Percentiles rank a stretch among this genome's conserved stretches.
Conservation (phyloP, 208 protist genomes). For the Trypanosomatidae sp. region DNA sequence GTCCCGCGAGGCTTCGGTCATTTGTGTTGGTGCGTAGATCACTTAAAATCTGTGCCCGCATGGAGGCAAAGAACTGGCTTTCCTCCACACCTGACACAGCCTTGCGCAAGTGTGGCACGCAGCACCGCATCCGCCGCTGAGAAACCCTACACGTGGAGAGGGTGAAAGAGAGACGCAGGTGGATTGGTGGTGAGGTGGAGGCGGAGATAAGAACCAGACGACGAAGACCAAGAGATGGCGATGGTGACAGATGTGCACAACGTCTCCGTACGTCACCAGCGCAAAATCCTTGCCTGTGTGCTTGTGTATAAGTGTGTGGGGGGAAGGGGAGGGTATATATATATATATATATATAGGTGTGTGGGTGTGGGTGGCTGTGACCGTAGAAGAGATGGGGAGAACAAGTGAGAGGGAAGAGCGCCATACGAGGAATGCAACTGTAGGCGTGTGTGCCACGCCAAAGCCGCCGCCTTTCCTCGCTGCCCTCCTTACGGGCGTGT, state of each 20-base stretch:
- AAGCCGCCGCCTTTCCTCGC: background rate
- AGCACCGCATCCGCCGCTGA: slow-evolving; percentile 9
- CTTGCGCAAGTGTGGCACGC: slow-evolving; percentile 8
- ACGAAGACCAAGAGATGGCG: background rate
- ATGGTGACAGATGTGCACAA: background rate
- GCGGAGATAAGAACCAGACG: background rate
- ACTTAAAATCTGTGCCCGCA: slow-evolving; percentile 42
- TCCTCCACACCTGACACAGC: slow-evolving; percentile 37
- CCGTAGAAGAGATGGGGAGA: background rate
- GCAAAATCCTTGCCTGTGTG: background rate
- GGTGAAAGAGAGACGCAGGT: background rate
- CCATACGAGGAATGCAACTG: background rate
- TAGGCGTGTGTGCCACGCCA: background rate
- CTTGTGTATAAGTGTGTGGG: background rate
- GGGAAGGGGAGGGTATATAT: background rate
- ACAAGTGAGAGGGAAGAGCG: background rate
- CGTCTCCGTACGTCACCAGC: background rate
- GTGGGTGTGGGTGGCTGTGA: background rate
- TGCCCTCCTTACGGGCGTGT: background rate
- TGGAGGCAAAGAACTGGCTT: slow-evolving; percentile 37
- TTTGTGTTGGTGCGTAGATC: slow-evolving; percentile 54
- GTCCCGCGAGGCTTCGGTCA: slow-evolving; percentile 79
- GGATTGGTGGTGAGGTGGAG: background rate
- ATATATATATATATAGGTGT: background rate
- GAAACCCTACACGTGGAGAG: background rate